Evolutionary conservation across 257 asterid genomes (phyloP), one percentile per base, ranked within the genome.

Genomic region (Solanum gandarillasii): DNA sequence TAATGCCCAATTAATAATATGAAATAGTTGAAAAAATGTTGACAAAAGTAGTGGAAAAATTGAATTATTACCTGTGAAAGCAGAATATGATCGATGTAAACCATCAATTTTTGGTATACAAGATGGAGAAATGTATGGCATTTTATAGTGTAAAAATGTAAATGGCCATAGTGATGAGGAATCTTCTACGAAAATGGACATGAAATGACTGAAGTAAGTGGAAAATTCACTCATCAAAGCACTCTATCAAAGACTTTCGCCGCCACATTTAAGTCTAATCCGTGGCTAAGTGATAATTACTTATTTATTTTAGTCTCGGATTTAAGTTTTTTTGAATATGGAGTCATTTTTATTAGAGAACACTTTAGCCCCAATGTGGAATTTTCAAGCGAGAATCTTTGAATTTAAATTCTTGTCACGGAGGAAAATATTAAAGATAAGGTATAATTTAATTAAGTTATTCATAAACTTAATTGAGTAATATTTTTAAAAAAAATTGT

Each of bases 401-500:
- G 62, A 52, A 52, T 52, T 52, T 52, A 52, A 52, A 52, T 52
- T 52, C 9, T 52, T 52, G 62, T 52, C 62, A 52, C 9, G n/a
- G 62, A 18, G 62, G 62, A 52, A 52, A 52, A 52, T 52, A 52
- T 52, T 52, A 52, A 52, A 18, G n/a, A 52, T 52, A 18, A 52
- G 25, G 65, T 55, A 20, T 55, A 18, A 55, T 55, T 55, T 55
- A 55, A 55, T 55, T 55, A 55, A 20, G 65, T 55, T 55, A 55
- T 55, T 20, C 65, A 55, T 18, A 55, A 55, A 55, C 65, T 55
- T 55, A 20, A 18, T 55, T 55, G 25, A 55, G 5, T 18, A 55
- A 20, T 7, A 20, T 7, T 55, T 52, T 16, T 43, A 0, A 0
- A 0, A 0, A 0, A 41, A 41, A 55, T 20, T 20, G 65, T 55